Conservation (phyloP, 306 rosid genomes). For the Arachis stenosperma region DNA sequence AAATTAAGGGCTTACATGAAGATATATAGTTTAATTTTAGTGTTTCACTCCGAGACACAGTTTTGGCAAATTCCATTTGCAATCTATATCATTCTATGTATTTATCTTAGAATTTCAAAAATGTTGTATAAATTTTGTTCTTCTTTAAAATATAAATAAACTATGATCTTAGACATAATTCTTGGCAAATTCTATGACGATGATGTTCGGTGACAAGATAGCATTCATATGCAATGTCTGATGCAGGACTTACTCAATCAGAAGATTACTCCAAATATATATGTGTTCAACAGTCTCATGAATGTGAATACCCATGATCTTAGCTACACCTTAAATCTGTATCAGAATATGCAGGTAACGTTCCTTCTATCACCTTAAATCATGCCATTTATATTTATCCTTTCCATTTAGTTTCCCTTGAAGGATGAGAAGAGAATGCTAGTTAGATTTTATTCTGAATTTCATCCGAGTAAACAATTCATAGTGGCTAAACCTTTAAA, state of each 20-base stretch:
- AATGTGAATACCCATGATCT: conserved; percentile 84
- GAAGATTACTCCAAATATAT: conserved; percentile 83
- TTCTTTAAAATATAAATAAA: conserved; percentile 21
- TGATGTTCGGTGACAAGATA: conserved; percentile 11
- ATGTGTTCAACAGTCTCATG: conserved; percentile 96
- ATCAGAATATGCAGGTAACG: conserved; percentile 74
- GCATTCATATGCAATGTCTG: conserved; percentile 39
- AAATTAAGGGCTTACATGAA: conserved; percentile 22
- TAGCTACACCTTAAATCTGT: conserved; percentile 66
- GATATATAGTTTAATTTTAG: conserved; percentile 25
- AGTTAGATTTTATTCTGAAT: conserved; percentile 34
- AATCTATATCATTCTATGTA: too few species aligned
- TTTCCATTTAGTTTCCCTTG: conserved; percentile 26
- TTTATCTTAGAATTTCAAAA: conserved; percentile 31
- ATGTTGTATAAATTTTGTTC: conserved; percentile 28
- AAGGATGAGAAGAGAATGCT: conserved; percentile 31
- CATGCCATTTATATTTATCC: conserved; percentile 17
- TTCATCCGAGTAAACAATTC: conserved; percentile 36
- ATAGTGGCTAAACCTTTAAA: conserved; percentile 36
- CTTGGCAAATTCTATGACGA: not conserved
- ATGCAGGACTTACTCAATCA: conserved; percentile 81
- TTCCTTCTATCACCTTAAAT: not conserved
- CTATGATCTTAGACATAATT: not conserved
- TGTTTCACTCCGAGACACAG: conserved; percentile 19
- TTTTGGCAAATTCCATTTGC: conserved; percentile 6